These are phyloP conservation scores for Diaporthe batatas DNA, from an alignment of 2,329 filamentous ascomycete species.

Conservation along the genomic window DNA sequence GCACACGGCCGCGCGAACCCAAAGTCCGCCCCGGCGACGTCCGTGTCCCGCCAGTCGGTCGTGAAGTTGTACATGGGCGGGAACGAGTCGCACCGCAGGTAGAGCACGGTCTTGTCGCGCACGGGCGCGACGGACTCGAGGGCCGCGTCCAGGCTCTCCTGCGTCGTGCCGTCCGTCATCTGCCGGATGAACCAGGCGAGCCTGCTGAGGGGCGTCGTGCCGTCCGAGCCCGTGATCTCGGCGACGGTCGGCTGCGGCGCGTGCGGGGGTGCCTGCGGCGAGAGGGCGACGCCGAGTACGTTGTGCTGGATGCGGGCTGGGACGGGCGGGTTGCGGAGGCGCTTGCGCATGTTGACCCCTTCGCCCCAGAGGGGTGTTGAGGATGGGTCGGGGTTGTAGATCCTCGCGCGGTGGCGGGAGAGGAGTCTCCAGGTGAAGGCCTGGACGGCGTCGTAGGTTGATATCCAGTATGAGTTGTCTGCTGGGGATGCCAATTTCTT, in stretches of 20 bases:
- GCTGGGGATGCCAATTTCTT: slow-evolving; percentile 53
- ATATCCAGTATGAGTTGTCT: slow-evolving; percentile 55
- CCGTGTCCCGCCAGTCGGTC: slow-evolving; percentile 53
- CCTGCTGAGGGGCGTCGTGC: slow-evolving; percentile 47
- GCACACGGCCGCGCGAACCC: slow-evolving; percentile 52
- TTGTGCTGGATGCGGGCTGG: slow-evolving; percentile 55
- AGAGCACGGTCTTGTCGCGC: slow-evolving; percentile 53
- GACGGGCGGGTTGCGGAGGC: slow-evolving; percentile 50
- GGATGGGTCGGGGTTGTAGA: slow-evolving; percentile 52
- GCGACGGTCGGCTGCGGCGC: slow-evolving; percentile 48
- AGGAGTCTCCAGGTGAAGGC: slow-evolving; percentile 58
- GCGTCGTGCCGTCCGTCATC: slow-evolving; percentile 52
- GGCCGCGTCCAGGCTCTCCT: slow-evolving; percentile 49
- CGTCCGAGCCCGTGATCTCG: slow-evolving; percentile 53
- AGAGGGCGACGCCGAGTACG: slow-evolving; percentile 48
- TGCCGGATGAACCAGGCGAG: slow-evolving; percentile 54
- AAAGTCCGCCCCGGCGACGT: slow-evolving; percentile 50
- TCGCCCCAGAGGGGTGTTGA: slow-evolving; percentile 53
- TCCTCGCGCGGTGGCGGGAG: slow-evolving; percentile 50
- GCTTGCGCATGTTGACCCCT: slow-evolving; percentile 55
- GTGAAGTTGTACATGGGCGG: slow-evolving; percentile 53
- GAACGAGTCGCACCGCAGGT: slow-evolving; percentile 51
- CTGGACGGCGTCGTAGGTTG: slow-evolving; percentile 59
- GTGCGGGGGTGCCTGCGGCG: slow-evolving; percentile 43
- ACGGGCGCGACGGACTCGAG: slow-evolving; percentile 51